phyloP scores from a whole-genome alignment of 495 filamentous ascomycete genomes.

The Parachaetomium inaequale region DNA sequence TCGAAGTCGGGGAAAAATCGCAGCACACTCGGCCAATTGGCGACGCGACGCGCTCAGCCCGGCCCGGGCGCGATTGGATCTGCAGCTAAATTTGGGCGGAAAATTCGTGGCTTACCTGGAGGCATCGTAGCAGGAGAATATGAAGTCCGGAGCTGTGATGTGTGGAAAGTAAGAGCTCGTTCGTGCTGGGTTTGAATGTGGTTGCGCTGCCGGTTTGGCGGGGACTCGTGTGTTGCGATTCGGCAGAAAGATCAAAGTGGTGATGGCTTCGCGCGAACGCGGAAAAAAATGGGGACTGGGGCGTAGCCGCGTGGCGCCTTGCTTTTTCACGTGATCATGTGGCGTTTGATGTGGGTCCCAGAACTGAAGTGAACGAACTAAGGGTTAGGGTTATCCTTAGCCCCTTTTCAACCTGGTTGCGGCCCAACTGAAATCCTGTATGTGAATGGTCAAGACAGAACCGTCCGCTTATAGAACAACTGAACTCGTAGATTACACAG shows the following conservation, averaged over 20 bases:
- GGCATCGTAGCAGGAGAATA: slow-evolving; percentile 6
- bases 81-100: background rate
- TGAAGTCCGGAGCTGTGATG: too few relatives aligned
- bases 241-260: background rate
- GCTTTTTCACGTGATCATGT: background rate
- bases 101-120: slow-evolving; percentile 22
- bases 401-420: background rate
- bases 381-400: background rate
- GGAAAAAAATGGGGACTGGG: slow-evolving; percentile 7
- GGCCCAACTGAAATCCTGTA: too few relatives aligned
- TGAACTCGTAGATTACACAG: too few relatives aligned
- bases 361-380: background rate
- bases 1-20: background rate
- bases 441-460: too few relatives aligned
- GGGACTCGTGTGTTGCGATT: background rate
- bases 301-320: background rate
- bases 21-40: background rate
- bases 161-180: background rate
- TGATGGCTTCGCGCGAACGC: slow-evolving; percentile 5
- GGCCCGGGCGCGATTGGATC: background rate
- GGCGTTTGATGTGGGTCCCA: background rate
- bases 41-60: slow-evolving; percentile 3
- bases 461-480: too few relatives aligned
- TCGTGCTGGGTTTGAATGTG: background rate
- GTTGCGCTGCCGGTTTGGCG: background rate